Conservation (phyloP, 169 alveolate species). For the Toxoplasma gondii region DNA sequence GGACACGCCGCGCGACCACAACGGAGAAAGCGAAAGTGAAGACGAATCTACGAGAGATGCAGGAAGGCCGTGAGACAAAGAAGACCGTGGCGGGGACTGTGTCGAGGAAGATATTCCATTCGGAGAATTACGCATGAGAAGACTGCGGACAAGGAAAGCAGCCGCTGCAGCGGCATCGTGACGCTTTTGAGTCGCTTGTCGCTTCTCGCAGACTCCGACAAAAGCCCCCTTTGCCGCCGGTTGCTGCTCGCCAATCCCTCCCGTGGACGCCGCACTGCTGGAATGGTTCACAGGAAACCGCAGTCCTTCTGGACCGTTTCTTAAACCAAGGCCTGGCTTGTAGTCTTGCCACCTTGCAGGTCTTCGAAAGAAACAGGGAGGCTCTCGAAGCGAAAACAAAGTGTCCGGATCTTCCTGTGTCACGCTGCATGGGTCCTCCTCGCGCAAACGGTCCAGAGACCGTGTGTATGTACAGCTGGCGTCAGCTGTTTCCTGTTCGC, state of each 20-base stretch:
- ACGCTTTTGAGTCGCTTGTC: background rate
- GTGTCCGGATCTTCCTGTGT: no score
- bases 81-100: background rate
- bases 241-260: background rate
- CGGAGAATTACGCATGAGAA: background rate
- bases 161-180: constrained; percentile 10
- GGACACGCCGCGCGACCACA: no score
- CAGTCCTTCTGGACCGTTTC: background rate
- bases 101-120: background rate
- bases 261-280: background rate
- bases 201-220: background rate
- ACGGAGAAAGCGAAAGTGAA: no score
- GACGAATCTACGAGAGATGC: background rate
- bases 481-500: no score
- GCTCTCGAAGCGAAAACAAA: background rate
- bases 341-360: background rate
- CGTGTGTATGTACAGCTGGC: no score
- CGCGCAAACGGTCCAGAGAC: no score
- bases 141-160: constrained; percentile 14
- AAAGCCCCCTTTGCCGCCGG: background rate
- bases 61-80: background rate
- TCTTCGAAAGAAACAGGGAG: background rate
- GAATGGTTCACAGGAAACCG: background rate
- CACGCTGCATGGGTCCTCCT: no score
- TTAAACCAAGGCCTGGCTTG: background rate